These are phyloP conservation scores for Grigorovia jiainica DNA, from an alignment of 805 yeast species.

Conservation along the genomic window DNA sequence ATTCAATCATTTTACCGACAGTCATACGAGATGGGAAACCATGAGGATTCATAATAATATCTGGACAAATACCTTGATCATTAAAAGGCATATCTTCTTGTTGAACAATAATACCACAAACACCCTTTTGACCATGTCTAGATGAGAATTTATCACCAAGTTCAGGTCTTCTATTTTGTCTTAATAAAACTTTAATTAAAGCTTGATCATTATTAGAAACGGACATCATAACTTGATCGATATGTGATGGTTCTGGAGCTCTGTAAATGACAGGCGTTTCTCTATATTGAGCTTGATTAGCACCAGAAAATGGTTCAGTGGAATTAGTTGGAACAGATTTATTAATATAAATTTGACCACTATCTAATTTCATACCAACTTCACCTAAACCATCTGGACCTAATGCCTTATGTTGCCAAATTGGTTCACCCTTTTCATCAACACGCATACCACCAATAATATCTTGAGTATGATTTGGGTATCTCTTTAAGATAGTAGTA, in stretches of 20 bases:
- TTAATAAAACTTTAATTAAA: slow-evolving; percentile 75
- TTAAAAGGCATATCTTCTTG: slow-evolving; percentile 96
- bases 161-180: slow-evolving; percentile 97
- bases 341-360: slow-evolving; percentile 90
- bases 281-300: slow-evolving; percentile 48
- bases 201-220: slow-evolving; percentile 94
- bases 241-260: slow-evolving; percentile 91
- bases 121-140: slow-evolving; percentile 98
- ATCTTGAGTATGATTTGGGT: slow-evolving; percentile 90
- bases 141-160: slow-evolving; percentile 95
- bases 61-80: slow-evolving; percentile 87
- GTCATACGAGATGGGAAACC: slow-evolving; percentile 99
- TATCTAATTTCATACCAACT: slow-evolving; percentile 82
- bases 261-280: slow-evolving; percentile 88
- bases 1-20: slow-evolving; percentile 95
- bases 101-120: slow-evolving; percentile 94
- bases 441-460: slow-evolving; percentile 86
- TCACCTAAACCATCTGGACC: slow-evolving; percentile 97
- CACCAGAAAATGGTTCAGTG: slow-evolving; percentile 33
- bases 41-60: slow-evolving; percentile 97
- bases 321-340: slow-evolving; percentile 84
- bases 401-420: slow-evolving; percentile 74
- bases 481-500: slow-evolving; percentile 80
- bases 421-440: slow-evolving; percentile 70
- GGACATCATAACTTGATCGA: slow-evolving; percentile 96